Evolutionary conservation across 1,284 basidiomycete species (phyloP).

Genomic region (Anthracocystis walkeri): DNA sequence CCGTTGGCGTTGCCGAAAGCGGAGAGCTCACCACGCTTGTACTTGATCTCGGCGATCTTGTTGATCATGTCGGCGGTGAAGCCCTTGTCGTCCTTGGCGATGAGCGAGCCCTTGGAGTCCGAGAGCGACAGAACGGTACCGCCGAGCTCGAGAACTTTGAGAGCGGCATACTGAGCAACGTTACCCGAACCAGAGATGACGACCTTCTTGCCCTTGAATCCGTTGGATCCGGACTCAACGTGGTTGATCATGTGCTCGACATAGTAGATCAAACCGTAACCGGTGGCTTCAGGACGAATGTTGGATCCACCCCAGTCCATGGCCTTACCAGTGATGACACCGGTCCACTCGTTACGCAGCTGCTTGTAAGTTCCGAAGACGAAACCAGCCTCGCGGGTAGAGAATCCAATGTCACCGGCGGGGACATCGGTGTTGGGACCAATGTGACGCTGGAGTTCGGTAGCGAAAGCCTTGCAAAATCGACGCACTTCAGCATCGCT

Average conservation of each 20-base stretch:
- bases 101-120: conserved; percentile 80
- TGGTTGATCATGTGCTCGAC: conserved; percentile 76
- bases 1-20: conserved; percentile 44
- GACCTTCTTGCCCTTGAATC: conserved; percentile 75
- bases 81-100: conserved; percentile 72
- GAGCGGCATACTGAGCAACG: conserved; percentile 81
- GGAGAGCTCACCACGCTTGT: conserved; percentile 75
- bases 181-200: conserved; percentile 79
- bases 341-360: conserved; percentile 80
- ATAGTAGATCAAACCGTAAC: conserved; percentile 84
- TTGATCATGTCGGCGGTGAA: conserved; percentile 71
- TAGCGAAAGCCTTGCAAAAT: conserved; percentile 73
- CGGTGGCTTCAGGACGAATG: conserved; percentile 68
- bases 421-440: conserved; percentile 80
- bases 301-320: conserved; percentile 75
- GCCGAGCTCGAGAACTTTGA: conserved; percentile 83
- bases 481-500: conserved; percentile 80
- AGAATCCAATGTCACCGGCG: conserved; percentile 80
- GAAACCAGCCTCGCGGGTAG: conserved; percentile 70
- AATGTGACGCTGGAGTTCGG: conserved; percentile 62
- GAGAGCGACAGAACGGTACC: conserved; percentile 81
- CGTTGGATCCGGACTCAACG: conserved; percentile 66
- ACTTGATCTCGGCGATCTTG: conserved; percentile 74
- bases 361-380: conserved; percentile 75
- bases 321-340: conserved; percentile 83